Conservation (phyloP, 768 basidiomycete genomes). For the Russula sp. region DNA sequence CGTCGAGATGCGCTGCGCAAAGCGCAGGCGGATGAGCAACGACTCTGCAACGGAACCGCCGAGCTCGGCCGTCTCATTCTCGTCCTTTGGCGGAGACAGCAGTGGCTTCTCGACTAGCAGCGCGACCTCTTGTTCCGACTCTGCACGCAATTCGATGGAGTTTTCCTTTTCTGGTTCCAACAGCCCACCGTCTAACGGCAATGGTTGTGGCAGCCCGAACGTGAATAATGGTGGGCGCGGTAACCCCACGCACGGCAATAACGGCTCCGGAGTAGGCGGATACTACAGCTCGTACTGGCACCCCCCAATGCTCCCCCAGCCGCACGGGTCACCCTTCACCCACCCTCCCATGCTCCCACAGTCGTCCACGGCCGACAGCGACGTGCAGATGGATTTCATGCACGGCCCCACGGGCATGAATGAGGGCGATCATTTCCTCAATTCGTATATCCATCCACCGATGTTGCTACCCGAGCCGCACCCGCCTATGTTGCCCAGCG, state of each 20-base stretch:
- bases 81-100: conserved; percentile 39
- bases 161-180: conserved; percentile 44
- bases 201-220: conserved; percentile 12
- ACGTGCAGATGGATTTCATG: conserved; percentile 67
- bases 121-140: conserved; percentile 51
- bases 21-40: conserved; percentile 68
- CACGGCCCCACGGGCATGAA: conserved; percentile 60
- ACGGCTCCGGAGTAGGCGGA: conserved; percentile 30
- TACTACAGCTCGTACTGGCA: conserved; percentile 64
- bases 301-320: conserved; percentile 57
- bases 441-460: conserved; percentile 49
- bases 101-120: conserved; percentile 37
- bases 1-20: conserved; percentile 43
- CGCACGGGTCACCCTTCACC: conserved; percentile 49
- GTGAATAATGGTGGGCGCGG: background rate
- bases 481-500: conserved; percentile 34
- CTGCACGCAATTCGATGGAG: conserved; percentile 60
- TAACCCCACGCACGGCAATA: background rate
- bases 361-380: conserved; percentile 32
- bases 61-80: conserved; percentile 58
- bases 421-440: conserved; percentile 52
- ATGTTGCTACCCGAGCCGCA: conserved; percentile 43
- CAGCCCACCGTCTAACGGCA: conserved; percentile 47
- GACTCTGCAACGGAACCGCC: conserved; percentile 46
- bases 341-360: conserved; percentile 66